Percentiles rank a stretch among this genome's conserved stretches.
Evolutionary conservation across 768 basidiomycete species (phyloP).

Genomic region (Gloeostereum incarnatum): DNA sequence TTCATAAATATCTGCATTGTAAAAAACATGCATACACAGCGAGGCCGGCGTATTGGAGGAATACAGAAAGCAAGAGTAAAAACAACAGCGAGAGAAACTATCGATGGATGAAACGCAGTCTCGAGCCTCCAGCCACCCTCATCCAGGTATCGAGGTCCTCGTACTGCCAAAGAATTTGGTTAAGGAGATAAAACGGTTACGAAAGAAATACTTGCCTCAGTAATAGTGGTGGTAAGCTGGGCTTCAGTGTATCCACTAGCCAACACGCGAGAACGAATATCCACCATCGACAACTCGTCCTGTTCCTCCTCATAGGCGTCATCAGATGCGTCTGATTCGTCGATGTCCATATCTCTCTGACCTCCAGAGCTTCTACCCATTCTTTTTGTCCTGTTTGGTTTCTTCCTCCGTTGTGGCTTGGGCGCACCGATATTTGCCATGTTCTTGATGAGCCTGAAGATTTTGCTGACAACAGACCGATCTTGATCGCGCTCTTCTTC

Average conservation of each 20-base stretch:
- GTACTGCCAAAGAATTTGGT: slow-evolving; percentile 45
- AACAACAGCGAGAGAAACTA: slow-evolving; percentile 7
- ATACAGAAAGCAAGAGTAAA: slow-evolving; percentile 4
- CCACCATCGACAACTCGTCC: slow-evolving; percentile 73
- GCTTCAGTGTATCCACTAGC: slow-evolving; percentile 87
- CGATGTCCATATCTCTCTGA: slow-evolving; percentile 61
- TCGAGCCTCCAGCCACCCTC: slow-evolving; percentile 76
- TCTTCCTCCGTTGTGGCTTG: slow-evolving; percentile 14
- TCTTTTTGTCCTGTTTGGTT: slow-evolving; percentile 36
- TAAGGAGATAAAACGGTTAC: slow-evolving; percentile 7
- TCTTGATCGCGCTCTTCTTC: slow-evolving; percentile 66
- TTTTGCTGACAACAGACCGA: slow-evolving; percentile 70
- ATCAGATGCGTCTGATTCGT: slow-evolving; percentile 62
- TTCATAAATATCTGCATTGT: too few relatives aligned
- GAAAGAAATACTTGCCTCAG: slow-evolving; percentile 43
- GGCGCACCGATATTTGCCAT: slow-evolving; percentile 49
- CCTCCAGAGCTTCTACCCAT: slow-evolving; percentile 64
- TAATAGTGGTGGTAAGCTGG: slow-evolving; percentile 80
- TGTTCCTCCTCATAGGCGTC: slow-evolving; percentile 34
- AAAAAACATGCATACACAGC: too few relatives aligned
- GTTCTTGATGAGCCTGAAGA: slow-evolving; percentile 85
- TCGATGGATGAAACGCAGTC: slow-evolving; percentile 58
- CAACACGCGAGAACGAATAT: slow-evolving; percentile 79
- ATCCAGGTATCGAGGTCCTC: slow-evolving; percentile 77
- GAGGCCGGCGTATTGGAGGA: too few relatives aligned